A percentile compares a stretch with the other conserved stretches of the same genome.
phyloP scores from a whole-genome alignment of 345 rosid species.

The Ricinus communis region DNA sequence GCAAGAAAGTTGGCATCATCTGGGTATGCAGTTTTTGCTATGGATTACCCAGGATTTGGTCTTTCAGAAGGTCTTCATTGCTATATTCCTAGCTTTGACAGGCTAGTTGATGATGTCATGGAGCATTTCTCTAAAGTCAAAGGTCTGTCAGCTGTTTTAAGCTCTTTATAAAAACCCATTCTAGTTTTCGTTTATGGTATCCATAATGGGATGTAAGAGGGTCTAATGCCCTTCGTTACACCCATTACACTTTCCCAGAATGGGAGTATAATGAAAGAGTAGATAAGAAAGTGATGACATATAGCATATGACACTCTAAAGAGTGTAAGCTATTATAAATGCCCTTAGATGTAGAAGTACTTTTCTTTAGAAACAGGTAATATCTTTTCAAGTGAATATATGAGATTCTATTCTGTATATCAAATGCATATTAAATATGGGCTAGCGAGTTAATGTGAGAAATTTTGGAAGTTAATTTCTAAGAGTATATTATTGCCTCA shows the following conservation, averaged over 20 bases:
- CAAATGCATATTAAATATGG: neutral
- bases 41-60: slow-evolving; percentile 97
- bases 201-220: too few species aligned
- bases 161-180: neutral
- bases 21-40: slow-evolving; percentile 86
- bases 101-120: slow-evolving; percentile 75
- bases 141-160: slow-evolving; percentile 45
- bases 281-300: too few species aligned
- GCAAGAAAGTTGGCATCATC: slow-evolving; percentile 81
- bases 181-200: too few species aligned
- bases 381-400: neutral
- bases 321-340: too few species aligned
- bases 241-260: too few species aligned
- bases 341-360: too few species aligned
- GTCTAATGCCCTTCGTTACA: too few species aligned
- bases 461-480: neutral
- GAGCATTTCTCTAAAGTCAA: slow-evolving; percentile 77
- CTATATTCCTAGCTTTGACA: slow-evolving; percentile 74
- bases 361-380: neutral
- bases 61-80: slow-evolving; percentile 93
- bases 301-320: too few species aligned
- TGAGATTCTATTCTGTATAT: neutral
- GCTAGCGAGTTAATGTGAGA: neutral
- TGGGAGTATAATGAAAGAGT: too few species aligned
- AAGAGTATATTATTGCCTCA: neutral